Evolutionary conservation across 2,329 filamentous ascomycete genomes (phyloP).

Genomic region (Xylariales sp.): DNA sequence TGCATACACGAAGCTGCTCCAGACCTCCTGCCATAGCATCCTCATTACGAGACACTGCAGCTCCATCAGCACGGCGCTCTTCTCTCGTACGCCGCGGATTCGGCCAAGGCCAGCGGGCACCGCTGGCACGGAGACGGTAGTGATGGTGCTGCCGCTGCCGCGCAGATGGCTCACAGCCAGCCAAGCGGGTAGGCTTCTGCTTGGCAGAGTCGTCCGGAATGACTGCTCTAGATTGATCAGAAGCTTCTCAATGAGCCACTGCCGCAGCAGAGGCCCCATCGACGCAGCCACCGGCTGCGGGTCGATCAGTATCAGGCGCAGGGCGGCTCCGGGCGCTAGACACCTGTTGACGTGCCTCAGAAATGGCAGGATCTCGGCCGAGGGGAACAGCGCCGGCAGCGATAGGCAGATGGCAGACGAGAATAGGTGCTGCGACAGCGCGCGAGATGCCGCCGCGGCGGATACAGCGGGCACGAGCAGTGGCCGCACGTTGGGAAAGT

Average conservation of each 20-base stretch:
- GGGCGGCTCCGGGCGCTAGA: constrained; percentile 47
- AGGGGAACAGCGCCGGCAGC: constrained; percentile 53
- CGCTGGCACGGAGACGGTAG: constrained; percentile 46
- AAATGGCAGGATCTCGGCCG: constrained; percentile 50
- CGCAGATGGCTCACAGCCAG: constrained; percentile 51
- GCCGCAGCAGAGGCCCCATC: constrained; percentile 51
- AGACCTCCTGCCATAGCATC: constrained; percentile 58
- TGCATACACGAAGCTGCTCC: constrained; percentile 48
- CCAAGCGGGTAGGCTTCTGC: constrained; percentile 54
- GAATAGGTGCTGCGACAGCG: constrained; percentile 38
- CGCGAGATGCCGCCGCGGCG: constrained; percentile 25
- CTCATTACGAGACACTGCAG: constrained; percentile 49
- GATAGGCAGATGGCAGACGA: constrained; percentile 47
- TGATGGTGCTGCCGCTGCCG: constrained; percentile 40
- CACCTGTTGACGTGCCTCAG: constrained; percentile 53
- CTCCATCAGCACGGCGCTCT: constrained; percentile 35
- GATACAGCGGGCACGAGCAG: constrained; percentile 23
- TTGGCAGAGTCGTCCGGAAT: constrained; percentile 57
- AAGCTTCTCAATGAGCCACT: constrained; percentile 60
- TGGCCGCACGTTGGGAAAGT: constrained; percentile 31
- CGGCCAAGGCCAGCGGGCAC: constrained; percentile 21
- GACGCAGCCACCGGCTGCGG: constrained; percentile 52
- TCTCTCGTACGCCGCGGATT: constrained; percentile 16
- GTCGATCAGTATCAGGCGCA: constrained; percentile 60
- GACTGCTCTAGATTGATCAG: constrained; percentile 53